Base-by-base conservation (phyloP, 768 basidiomycete genomes). In the Pisolithus microcarpus region DNA sequence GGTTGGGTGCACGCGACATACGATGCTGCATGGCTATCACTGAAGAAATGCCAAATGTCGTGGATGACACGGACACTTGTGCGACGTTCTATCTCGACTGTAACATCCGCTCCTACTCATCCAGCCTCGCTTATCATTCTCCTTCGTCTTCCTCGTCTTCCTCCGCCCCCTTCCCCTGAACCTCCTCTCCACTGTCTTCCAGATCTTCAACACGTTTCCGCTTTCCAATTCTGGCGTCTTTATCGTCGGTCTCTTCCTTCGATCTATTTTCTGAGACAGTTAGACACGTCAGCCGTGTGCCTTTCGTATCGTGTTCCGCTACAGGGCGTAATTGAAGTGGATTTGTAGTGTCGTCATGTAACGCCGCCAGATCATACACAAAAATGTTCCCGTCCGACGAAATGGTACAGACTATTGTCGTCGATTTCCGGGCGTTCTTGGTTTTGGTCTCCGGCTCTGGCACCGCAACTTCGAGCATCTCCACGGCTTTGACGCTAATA, bases 301-400 rank as follows among this genome's bases (percentile, higher is more conserved):
- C 89, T 57, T 90, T 91, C 5, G 90, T 85, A 66, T 95, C 87
- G 62, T 92, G 93, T 44, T 68, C 75, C 2, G 77, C 77, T 2
- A 82, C 70, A 0, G 91, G 82, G 18, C 68, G 61, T 19, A 89
- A 70, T 39, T 75, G 65, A 16, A 64, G 0, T 44, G 40, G 34
- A 49, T 60, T 38, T 50, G 56, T 43, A 56, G 56, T 16, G 59
- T 56, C 38, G 15, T 56, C 38, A 21, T 81, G 75, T 4, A 87
- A 59, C 6, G 66, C 60, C 1, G 76, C 74, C 50, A 91, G 69
- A 64, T 93, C 85, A 65, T 84, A 92, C 18, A 93, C 61, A 55
- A 82, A 79, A 50, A 93, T 78, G 52, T 81, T 80, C 7, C 96
- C 96, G 52, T 98, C 96, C 0, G 95, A 96, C 0, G 93, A 97